Evolutionary conservation across 2,329 filamentous ascomycete species (phyloP).

Genomic region (Aspergillus sp.): DNA sequence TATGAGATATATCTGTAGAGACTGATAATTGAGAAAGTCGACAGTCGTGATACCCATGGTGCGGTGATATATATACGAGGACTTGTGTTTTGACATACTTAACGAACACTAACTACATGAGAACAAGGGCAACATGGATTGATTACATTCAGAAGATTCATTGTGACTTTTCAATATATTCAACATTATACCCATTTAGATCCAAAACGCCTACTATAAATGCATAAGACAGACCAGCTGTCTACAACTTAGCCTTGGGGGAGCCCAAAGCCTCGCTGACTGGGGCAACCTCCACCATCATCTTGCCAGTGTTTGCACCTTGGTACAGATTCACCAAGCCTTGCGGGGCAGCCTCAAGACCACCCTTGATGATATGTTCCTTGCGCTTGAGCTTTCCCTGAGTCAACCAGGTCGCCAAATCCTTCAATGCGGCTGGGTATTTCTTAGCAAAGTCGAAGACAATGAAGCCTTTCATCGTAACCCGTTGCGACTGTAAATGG

Average conservation of each 20-base stretch:
- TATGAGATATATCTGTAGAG: no score
- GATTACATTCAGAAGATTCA: no score
- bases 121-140: no score
- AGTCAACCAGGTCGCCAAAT: conserved; percentile 63
- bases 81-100: no score
- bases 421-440: conserved; percentile 53
- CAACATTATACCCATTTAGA: no score
- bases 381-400: conserved; percentile 69
- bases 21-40: no score
- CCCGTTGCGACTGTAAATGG: conserved; percentile 25
- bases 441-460: conserved; percentile 62
- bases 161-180: no score
- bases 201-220: no score
- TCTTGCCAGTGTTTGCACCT: conserved; percentile 66
- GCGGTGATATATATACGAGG: no score
- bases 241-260: conserved; percentile 41
- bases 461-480: conserved; percentile 66
- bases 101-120: no score
- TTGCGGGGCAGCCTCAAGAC: conserved; percentile 58
- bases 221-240: background rate
- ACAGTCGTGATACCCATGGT: no score
- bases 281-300: conserved; percentile 44
- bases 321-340: conserved; percentile 61
- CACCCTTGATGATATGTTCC: conserved; percentile 68
- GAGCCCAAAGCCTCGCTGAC: conserved; percentile 23